Evolutionary conservation across 805 yeast genomes (phyloP).

Genomic region (Suhomyces canberraensis): DNA sequence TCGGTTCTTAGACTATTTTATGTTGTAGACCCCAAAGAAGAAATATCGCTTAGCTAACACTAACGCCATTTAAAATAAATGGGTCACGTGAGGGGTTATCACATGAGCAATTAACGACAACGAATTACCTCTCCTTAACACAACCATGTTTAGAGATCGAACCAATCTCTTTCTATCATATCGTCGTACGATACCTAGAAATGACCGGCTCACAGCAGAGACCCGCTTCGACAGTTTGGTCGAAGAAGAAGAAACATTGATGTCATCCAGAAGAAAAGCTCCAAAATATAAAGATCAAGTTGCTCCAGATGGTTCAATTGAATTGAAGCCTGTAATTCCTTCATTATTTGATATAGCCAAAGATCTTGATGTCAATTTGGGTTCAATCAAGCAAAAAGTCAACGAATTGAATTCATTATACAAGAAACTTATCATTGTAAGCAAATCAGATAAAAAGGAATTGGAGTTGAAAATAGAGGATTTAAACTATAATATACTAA

Average conservation of each 20-base stretch:
- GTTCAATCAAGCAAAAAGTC: constrained; percentile 50
- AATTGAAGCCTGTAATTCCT: constrained; percentile 70
- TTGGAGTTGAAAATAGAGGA: constrained; percentile 80
- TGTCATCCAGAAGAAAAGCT: constrained; percentile 29
- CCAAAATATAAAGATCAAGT: constrained; percentile 9
- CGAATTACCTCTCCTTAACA: neutral
- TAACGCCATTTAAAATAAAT: too few relatives aligned
- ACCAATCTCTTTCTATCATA: constrained; percentile 89
- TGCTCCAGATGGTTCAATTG: constrained; percentile 40
- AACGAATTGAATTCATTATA: constrained; percentile 66
- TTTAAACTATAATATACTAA: constrained; percentile 70
- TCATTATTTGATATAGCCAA: constrained; percentile 69
- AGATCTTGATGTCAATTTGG: constrained; percentile 64
- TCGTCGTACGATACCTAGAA: constrained; percentile 82
- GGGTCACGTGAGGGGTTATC: neutral
- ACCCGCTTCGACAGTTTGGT: constrained; percentile 36
- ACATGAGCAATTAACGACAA: neutral
- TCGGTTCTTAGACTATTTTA: too few relatives aligned
- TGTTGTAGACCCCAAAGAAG: too few relatives aligned
- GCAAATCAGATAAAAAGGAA: constrained; percentile 73
- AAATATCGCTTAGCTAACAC: too few relatives aligned
- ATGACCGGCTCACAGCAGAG: constrained; percentile 15
- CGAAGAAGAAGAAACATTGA: constrained; percentile 62
- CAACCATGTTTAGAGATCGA: constrained; percentile 81
- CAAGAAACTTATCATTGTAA: constrained; percentile 80